These are phyloP conservation scores for Limonium bicolor DNA, from an alignment of 148 eudicot genomes.

Conservation along the genomic window DNA sequence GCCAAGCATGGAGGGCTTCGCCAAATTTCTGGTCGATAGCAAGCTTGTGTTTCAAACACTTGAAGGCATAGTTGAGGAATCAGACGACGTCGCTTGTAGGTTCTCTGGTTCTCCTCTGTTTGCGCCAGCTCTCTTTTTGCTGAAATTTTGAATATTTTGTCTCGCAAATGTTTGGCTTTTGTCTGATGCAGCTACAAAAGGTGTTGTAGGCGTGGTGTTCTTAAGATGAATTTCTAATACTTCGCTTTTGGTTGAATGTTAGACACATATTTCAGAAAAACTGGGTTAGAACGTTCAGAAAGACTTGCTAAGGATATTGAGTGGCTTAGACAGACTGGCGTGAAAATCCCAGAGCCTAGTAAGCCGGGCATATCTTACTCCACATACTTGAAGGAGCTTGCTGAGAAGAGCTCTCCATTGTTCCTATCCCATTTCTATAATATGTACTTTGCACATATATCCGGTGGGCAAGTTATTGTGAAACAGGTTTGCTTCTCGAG, in stretches of 20 bases:
- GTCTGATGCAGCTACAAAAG: too few species aligned
- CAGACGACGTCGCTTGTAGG: conserved; percentile 83
- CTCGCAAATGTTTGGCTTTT: too few species aligned
- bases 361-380: conserved; percentile 56
- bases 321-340: conserved; percentile 47
- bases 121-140: too few species aligned
- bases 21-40: conserved; percentile 69
- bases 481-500: conserved; percentile 70
- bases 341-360: conserved; percentile 55
- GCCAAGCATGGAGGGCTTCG: conserved; percentile 59
- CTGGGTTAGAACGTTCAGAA: conserved; percentile 73
- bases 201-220: too few species aligned
- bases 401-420: conserved; percentile 40
- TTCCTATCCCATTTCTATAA: conserved; percentile 80
- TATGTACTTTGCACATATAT: conserved; percentile 76
- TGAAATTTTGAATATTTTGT: too few species aligned
- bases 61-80: conserved; percentile 70
- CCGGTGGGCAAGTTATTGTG: conserved; percentile 87
- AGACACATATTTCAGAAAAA: conserved; percentile 87
- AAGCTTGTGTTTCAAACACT: conserved; percentile 57
- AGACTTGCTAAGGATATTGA: conserved; percentile 56
- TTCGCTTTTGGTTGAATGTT: background rate
- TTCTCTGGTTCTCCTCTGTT: conserved; percentile 4
- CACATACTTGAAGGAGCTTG: conserved; percentile 64
- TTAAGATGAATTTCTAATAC: too few species aligned